phyloP scores from a whole-genome alignment of 371 early-diverging fungal species.

The Apophysomyces trapeziformis region DNA sequence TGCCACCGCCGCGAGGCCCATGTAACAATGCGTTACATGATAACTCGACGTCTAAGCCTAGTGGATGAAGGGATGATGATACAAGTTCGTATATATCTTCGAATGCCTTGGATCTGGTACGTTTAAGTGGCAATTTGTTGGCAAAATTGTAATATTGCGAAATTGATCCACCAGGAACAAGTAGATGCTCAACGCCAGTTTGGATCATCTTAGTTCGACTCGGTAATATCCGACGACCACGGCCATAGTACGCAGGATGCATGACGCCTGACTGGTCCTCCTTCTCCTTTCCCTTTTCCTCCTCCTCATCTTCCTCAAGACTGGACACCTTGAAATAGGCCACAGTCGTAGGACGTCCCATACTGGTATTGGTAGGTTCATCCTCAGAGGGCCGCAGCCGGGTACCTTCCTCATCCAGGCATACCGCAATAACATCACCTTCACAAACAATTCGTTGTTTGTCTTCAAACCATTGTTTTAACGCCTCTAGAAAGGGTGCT shows the following conservation, averaged over 20 bases:
- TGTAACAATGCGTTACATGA: constrained; percentile 77
- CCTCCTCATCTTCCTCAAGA: constrained; percentile 28
- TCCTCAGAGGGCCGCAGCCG: constrained; percentile 22
- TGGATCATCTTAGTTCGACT: constrained; percentile 67
- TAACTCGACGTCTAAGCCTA: constrained; percentile 68
- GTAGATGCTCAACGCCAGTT: constrained; percentile 67
- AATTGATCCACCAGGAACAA: constrained; percentile 55
- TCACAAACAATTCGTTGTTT: constrained; percentile 73
- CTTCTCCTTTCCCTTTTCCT: constrained; percentile 7
- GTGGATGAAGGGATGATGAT: constrained; percentile 76
- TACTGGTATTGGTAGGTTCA: background rate
- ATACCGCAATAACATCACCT: constrained; percentile 75
- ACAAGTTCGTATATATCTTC: constrained; percentile 58
- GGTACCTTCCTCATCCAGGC: constrained; percentile 57
- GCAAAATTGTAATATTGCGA: constrained; percentile 43
- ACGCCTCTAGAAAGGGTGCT: constrained; percentile 60
- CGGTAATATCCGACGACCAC: constrained; percentile 59
- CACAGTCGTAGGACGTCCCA: constrained; percentile 34
- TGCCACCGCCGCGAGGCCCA: constrained; percentile 89
- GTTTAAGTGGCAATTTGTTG: constrained; percentile 34
- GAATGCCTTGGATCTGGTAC: constrained; percentile 33
- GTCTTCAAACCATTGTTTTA: constrained; percentile 72
- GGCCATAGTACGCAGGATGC: constrained; percentile 48
- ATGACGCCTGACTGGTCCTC: background rate
- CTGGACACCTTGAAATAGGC: constrained; percentile 63